A percentile compares a stretch with the other conserved stretches of the same genome.
phyloP scores from a whole-genome alignment of 148 eudicot genomes.

The Gaultheria prostrata region DNA sequence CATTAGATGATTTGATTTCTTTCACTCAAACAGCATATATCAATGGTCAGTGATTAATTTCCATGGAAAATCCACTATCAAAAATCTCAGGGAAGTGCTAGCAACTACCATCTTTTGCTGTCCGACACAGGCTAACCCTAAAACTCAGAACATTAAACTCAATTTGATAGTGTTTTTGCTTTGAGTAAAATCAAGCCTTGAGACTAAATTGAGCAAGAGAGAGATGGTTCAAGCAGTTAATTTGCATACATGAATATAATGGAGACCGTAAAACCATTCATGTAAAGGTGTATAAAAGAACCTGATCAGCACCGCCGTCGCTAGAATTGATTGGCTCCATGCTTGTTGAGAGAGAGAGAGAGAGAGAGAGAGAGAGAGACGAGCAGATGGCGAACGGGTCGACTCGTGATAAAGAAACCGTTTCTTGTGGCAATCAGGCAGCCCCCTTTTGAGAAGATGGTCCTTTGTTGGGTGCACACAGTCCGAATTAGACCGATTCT shows the following conservation, averaged over 20 bases:
- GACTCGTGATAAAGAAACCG: neutral
- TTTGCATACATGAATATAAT: neutral
- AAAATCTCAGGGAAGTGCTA: too few relatives aligned
- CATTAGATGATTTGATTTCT: neutral
- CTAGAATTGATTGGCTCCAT: constrained; percentile 27
- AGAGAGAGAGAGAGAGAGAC: neutral
- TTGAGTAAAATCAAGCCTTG: neutral
- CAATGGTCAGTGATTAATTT: too few relatives aligned
- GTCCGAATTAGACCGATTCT: too few relatives aligned
- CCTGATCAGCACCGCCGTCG: constrained; percentile 30
- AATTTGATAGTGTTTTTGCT: neutral
- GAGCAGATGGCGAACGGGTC: neutral
- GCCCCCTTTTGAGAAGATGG: too few relatives aligned
- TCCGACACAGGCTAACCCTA: neutral
- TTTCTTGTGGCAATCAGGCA: neutral
- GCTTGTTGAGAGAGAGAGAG: constrained; percentile 1
- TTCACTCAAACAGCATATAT: neutral
- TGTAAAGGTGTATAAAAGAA: neutral
- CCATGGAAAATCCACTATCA: neutral
- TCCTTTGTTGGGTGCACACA: too few relatives aligned
- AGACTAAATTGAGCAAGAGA: neutral
- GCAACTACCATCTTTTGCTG: neutral
- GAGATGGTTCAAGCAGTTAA: neutral
- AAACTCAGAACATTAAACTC: neutral
- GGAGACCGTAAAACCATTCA: neutral